Base-by-base conservation (phyloP, 1,139 yeast species). In the Nadsonia commutata region DNA sequence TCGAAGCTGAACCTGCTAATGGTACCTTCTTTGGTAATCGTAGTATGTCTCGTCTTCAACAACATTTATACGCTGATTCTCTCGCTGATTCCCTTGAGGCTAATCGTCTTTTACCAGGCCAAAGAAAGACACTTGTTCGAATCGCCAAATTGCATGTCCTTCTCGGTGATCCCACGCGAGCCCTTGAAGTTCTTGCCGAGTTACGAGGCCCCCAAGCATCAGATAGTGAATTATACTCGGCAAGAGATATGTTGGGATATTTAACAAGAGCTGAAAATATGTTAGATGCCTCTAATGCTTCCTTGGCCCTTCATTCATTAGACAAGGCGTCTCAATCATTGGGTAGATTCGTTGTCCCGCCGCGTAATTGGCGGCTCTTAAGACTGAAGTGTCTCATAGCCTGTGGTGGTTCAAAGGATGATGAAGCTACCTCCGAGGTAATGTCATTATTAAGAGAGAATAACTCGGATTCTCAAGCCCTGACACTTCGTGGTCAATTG, bases 1-100 rank as follows among this genome's bases (percentile, higher is more conserved):
- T 67, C 17, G 55, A 54, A 17, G 51, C 56, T 18, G 68, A 59
- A 45, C 66, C 68, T 9, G 48, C 52, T 36, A 62, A 60, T 47
- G 58, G 68, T 7, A 55, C 60, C 16, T 67, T 81, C 27, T 80
- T 73, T 54, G 80, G 94, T n/a, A 88, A 88, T 58, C 64, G 93
- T 46, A 80, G 94, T 2, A 80, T 82, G 68, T 75, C 94, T n/a
- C 69, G 73, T 49, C 63, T 83, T 52, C 81, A 81, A 50, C 60
- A 76, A 4, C 59, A 66, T 5, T 72, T 74, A 44, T 80, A 71
- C 66, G 59, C 64, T 6, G 64, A 72, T 37, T 94, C 93, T 1
- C 58, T 77, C 8, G 56, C 62, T 23, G 86, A 80, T 51, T 56
- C 64, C 4, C 46, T 49, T 23, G 49, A 49, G 40, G 63, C 67